Evolutionary conservation across 306 rosid genomes (phyloP).

Genomic region (Hylodesmum podocarpum): DNA sequence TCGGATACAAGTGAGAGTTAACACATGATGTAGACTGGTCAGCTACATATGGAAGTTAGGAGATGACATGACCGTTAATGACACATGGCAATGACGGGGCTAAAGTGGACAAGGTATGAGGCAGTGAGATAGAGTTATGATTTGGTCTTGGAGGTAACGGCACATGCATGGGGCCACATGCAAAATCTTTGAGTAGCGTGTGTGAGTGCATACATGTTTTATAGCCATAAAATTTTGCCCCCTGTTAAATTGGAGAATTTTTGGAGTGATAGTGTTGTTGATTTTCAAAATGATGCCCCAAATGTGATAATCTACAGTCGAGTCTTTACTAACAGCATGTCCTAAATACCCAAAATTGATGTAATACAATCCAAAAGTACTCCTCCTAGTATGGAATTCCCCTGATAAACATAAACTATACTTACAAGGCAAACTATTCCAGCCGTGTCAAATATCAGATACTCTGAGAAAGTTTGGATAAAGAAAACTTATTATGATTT

Average conservation of each 20-base stretch:
- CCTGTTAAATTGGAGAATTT: no score
- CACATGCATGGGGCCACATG: no score
- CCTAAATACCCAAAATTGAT: neutral
- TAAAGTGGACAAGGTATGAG: neutral
- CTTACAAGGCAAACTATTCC: no score
- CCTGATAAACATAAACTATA: neutral
- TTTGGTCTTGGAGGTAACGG: neutral
- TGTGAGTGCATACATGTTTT: no score
- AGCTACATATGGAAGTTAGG: neutral
- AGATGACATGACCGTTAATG: neutral
- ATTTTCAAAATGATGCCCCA: neutral
- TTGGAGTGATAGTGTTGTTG: neutral
- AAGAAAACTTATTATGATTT: no score
- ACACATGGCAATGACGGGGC: neutral
- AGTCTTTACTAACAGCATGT: neutral
- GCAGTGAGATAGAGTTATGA: neutral
- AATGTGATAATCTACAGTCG: neutral
- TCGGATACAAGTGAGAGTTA: neutral
- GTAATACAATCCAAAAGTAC: neutral
- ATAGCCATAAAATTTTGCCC: no score
- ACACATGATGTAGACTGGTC: neutral
- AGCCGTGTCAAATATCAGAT: no score
- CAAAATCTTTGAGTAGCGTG: no score
- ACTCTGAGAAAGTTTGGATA: no score
- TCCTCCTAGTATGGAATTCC: neutral